phyloP scores from a whole-genome alignment of 768 basidiomycete genomes.

The Sporobolomyces pararoseus region DNA sequence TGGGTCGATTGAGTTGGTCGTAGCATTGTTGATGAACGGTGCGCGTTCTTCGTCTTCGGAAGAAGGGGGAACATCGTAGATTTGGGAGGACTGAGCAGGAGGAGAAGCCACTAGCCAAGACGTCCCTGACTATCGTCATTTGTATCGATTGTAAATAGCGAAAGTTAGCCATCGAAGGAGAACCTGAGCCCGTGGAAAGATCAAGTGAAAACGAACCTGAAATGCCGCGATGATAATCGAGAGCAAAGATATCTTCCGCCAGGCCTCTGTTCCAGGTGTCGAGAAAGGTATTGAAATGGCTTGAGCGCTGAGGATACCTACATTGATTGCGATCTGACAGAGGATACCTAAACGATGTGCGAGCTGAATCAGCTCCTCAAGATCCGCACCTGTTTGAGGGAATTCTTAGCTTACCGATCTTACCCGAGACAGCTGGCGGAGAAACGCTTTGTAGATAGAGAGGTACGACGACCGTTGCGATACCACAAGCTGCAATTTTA shows the following conservation, averaged over 20 bases:
- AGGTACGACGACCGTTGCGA: conserved; percentile 60
- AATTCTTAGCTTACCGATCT: conserved; percentile 65
- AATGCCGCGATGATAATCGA: conserved; percentile 19
- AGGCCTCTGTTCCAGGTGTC: conserved; percentile 7
- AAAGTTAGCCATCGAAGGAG: too few relatives aligned
- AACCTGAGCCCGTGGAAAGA: not conserved
- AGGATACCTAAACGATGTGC: conserved; percentile 66
- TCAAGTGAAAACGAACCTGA: conserved; percentile 16
- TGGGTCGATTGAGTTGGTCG: not conserved
- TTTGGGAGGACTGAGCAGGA: not conserved
- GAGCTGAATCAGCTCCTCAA: too few relatives aligned
- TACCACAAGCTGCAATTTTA: conserved; percentile 52
- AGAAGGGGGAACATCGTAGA: not conserved
- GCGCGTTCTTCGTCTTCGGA: conserved; percentile 26
- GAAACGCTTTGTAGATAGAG: conserved; percentile 82
- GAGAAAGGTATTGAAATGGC: conserved; percentile 62
- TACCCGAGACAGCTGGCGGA: conserved; percentile 69
- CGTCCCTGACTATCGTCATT: not conserved
- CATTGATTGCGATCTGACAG: conserved; percentile 74
- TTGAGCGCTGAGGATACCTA: conserved; percentile 85
- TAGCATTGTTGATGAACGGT: not conserved
- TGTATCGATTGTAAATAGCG: not conserved
- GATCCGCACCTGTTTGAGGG: too few relatives aligned
- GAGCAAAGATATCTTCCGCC: conserved; percentile 38
- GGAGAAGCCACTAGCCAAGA: not conserved